phyloP scores from a whole-genome alignment of 176 grass and related monocot species.

The Avena atlantica region DNA sequence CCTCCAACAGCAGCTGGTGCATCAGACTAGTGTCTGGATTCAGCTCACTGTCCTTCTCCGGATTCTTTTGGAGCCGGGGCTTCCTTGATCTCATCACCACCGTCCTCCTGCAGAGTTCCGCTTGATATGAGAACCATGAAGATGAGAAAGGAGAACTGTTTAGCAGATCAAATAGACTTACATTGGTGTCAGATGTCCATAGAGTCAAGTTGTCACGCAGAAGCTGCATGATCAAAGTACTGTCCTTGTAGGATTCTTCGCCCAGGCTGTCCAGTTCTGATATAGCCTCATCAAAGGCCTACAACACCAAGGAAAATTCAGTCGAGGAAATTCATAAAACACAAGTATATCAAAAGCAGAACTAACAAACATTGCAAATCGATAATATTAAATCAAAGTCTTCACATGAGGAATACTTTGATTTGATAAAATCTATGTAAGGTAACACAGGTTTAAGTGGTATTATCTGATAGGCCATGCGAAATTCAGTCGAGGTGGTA shows the following conservation, averaged over 20 bases:
- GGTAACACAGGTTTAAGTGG: not conserved
- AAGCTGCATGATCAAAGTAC: slow-evolving; percentile 93
- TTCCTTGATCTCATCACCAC: slow-evolving; percentile 76
- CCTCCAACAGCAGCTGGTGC: slow-evolving; percentile 32
- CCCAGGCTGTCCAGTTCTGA: slow-evolving; percentile 90
- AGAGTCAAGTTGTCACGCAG: slow-evolving; percentile 91
- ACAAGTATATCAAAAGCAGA: not conserved
- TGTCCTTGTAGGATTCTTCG: slow-evolving; percentile 96
- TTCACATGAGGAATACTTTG: not conserved
- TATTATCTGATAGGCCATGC: not conserved
- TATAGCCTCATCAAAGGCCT: slow-evolving; percentile 95
- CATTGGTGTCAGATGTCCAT: slow-evolving; percentile 86
- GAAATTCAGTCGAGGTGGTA: not conserved
- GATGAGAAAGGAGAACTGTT: not conserved
- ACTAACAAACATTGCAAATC: not conserved
- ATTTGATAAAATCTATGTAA: not conserved
- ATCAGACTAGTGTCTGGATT: slow-evolving; percentile 30
- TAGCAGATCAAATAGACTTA: not conserved
- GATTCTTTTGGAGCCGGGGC: slow-evolving; percentile 61
- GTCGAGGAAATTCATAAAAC: not conserved
- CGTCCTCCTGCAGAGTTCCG: slow-evolving; percentile 56
- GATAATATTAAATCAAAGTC: not conserved
- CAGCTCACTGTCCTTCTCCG: slow-evolving; percentile 54
- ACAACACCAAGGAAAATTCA: not conserved
- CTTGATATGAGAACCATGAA: slow-evolving; percentile 17